phyloP scores from a whole-genome alignment of 2,329 filamentous ascomycete species.

The Plectosphaerella cucumerina region DNA sequence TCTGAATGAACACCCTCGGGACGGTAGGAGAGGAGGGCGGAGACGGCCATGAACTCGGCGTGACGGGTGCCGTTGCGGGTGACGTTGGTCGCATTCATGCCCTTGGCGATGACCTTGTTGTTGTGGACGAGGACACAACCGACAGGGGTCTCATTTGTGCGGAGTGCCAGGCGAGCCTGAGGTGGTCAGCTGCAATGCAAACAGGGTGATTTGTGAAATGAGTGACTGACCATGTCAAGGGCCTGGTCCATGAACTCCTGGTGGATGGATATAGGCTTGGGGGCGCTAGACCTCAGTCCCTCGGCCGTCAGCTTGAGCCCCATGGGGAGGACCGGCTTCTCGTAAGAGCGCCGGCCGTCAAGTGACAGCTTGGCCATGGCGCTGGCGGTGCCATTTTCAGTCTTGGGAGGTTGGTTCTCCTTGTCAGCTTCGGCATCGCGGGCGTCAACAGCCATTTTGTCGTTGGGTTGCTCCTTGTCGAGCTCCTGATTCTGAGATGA shows the following conservation, averaged over 20 bases:
- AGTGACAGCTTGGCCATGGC: slow-evolving; percentile 16
- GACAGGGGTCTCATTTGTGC: slow-evolving; percentile 88
- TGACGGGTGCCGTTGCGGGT: slow-evolving; percentile 90
- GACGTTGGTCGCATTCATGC: slow-evolving; percentile 96
- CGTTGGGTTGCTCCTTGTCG: not conserved
- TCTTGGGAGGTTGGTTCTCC: slow-evolving; percentile 22
- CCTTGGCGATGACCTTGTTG: slow-evolving; percentile 74
- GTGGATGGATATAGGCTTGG: slow-evolving; percentile 37
- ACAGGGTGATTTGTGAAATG: slow-evolving; percentile 1
- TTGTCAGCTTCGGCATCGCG: slow-evolving; percentile 15
- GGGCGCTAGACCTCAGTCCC: not conserved
- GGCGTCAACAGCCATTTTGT: slow-evolving; percentile 14
- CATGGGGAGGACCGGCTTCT: not conserved
- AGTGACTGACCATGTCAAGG: slow-evolving; percentile 68
- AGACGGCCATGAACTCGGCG: slow-evolving; percentile 88
- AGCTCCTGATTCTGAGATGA: too few species aligned
- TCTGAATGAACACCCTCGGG: slow-evolving; percentile 13
- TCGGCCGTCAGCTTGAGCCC: not conserved
- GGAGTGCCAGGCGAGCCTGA: slow-evolving; percentile 80
- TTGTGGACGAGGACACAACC: slow-evolving; percentile 89
- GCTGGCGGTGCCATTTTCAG: slow-evolving; percentile 4
- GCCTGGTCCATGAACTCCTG: slow-evolving; percentile 77
- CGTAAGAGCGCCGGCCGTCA: slow-evolving; percentile 1
- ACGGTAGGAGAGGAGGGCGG: slow-evolving; percentile 45
- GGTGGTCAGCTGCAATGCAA: not conserved